Conservation (phyloP, 2,329 filamentous ascomycete genomes). For the Fusarium nisikadoi region DNA sequence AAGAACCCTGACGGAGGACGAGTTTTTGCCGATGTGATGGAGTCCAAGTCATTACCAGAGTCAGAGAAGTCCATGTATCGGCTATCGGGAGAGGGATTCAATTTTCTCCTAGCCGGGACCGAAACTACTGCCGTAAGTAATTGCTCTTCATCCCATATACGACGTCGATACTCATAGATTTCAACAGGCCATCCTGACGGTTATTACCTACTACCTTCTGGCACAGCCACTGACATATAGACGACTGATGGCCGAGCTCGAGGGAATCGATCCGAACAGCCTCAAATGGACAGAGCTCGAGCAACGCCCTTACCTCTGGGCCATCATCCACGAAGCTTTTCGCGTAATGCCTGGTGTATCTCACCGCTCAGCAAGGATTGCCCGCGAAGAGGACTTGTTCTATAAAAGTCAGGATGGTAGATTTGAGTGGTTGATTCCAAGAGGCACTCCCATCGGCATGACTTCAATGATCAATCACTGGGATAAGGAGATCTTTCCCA, state of each 20-base stretch:
- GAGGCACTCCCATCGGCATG: slow-evolving; percentile 49
- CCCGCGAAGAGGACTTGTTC: slow-evolving; percentile 43
- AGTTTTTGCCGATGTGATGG: slow-evolving; percentile 30
- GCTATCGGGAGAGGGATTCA: slow-evolving; percentile 52
- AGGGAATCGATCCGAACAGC: slow-evolving; percentile 40
- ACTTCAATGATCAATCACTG: slow-evolving; percentile 48
- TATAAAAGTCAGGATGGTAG: slow-evolving; percentile 40
- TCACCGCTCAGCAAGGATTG: slow-evolving; percentile 38
- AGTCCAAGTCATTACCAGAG: slow-evolving; percentile 44
- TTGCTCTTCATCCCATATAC: rapidly evolving
- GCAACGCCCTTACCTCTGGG: slow-evolving; percentile 50
- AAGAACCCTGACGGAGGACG: slow-evolving; percentile 19
- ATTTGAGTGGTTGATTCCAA: slow-evolving; percentile 38
- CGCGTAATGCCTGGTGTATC: slow-evolving; percentile 49
- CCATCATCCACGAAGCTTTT: slow-evolving; percentile 52
- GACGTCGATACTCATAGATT: rapidly evolving
- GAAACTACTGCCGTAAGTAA: slow-evolving; percentile 52
- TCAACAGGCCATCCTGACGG: slow-evolving; percentile 42
- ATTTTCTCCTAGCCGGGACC: slow-evolving; percentile 51
- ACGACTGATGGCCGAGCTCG: slow-evolving; percentile 46
- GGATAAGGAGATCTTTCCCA: slow-evolving; percentile 47
- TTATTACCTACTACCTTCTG: slow-evolving; percentile 52
- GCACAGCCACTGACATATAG: slow-evolving; percentile 46
- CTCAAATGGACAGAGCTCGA: slow-evolving; percentile 49
- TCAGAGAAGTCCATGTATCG: slow-evolving; percentile 51